phyloP scores from a whole-genome alignment of 2,329 filamentous ascomycete genomes.

The Rhinocladiella mackenziei region DNA sequence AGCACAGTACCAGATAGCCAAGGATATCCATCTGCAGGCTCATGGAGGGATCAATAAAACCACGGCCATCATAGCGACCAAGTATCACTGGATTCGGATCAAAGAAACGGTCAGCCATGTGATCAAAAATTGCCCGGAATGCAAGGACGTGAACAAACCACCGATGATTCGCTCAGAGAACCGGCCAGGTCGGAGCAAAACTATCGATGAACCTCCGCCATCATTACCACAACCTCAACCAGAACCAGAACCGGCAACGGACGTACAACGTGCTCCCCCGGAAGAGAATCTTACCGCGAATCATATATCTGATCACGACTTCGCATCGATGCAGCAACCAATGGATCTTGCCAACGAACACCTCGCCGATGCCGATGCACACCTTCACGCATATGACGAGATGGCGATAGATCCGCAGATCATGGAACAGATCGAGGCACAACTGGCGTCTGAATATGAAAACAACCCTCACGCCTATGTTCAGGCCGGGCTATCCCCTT shows the following conservation, averaged over 20 bases:
- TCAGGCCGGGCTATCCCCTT: slow-evolving; percentile 21
- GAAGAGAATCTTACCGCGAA: slow-evolving; percentile 15
- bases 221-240: slow-evolving; percentile 6
- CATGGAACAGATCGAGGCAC: slow-evolving; percentile 49
- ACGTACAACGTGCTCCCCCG: slow-evolving; percentile 12
- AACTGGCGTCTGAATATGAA: slow-evolving; percentile 23
- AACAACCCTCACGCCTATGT: slow-evolving; percentile 23
- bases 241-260: slow-evolving; percentile 3
- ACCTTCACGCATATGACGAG: slow-evolving; percentile 44
- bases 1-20: slow-evolving; percentile 84
- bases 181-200: slow-evolving; percentile 27
- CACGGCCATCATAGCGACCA: slow-evolving; percentile 86
- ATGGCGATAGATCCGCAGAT: slow-evolving; percentile 61
- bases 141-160: slow-evolving; percentile 71
- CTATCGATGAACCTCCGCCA: slow-evolving; percentile 23
- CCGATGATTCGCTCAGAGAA: slow-evolving; percentile 36
- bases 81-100: slow-evolving; percentile 96
- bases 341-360: slow-evolving; percentile 28
- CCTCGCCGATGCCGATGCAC: slow-evolving; percentile 35
- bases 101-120: slow-evolving; percentile 96
- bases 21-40: slow-evolving; percentile 66
- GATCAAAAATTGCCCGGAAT: slow-evolving; percentile 85
- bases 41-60: slow-evolving; percentile 99
- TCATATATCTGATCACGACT: slow-evolving; percentile 21
- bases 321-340: slow-evolving; percentile 24